Conservation (phyloP, 2,329 filamentous ascomycete genomes). For the Torrubiella hemipterigena region DNA sequence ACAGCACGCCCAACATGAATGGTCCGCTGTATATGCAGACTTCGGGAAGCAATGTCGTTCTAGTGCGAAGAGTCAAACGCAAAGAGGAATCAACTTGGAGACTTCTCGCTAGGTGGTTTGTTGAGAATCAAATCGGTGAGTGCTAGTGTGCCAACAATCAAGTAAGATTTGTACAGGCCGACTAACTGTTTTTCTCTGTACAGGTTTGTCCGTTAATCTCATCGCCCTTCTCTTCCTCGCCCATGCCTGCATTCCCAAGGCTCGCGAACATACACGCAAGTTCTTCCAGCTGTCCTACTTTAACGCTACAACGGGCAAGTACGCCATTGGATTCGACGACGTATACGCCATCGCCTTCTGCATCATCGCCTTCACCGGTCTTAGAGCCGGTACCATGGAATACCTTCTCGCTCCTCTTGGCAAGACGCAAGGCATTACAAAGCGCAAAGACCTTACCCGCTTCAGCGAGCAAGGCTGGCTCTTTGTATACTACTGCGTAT, state of each 20-base stretch:
- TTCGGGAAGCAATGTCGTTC: conserved; percentile 35
- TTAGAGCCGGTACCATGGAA: conserved; percentile 77
- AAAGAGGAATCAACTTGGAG: conserved; percentile 51
- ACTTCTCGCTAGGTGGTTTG: conserved; percentile 55
- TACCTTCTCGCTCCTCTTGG: conserved; percentile 74
- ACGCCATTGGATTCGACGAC: conserved; percentile 71
- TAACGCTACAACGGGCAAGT: conserved; percentile 54
- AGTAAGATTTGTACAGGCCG: conserved; percentile 1
- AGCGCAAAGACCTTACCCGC: conserved; percentile 63
- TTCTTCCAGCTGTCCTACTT: conserved; percentile 84
- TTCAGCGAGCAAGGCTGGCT: conserved; percentile 96
- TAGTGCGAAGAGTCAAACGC: conserved; percentile 45
- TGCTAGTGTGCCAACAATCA: conserved; percentile 9
- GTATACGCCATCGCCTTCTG: conserved; percentile 64
- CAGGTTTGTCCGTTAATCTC: conserved; percentile 73
- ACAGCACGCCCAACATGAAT: conserved; percentile 33
- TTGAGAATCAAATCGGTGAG: conserved; percentile 72
- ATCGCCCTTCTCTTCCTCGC: conserved; percentile 72
- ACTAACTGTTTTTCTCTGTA: conserved; percentile 12
- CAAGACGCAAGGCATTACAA: conserved; percentile 57
- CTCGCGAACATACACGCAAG: conserved; percentile 67
- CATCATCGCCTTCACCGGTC: conserved; percentile 74
- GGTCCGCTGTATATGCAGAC: conserved; percentile 47
- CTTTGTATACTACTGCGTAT: conserved; percentile 67
- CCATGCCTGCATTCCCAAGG: conserved; percentile 71